Conservation (phyloP, 2,329 filamentous ascomycete genomes). For the Teratosphaeria nubilosa region DNA sequence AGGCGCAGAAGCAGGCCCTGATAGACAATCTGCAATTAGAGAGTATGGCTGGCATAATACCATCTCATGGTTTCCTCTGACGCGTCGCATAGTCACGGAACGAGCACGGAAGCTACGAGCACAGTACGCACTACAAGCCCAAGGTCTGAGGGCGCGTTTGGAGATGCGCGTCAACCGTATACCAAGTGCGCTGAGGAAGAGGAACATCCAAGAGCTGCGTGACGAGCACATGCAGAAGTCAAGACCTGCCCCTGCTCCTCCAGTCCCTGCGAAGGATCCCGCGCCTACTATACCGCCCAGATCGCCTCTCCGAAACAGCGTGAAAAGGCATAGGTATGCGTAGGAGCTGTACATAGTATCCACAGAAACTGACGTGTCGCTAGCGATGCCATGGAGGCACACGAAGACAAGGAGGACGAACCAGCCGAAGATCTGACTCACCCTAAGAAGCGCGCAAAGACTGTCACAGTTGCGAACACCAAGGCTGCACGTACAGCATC, state of each 20-base stretch:
- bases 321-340: constrained; percentile 26
- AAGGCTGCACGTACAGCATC: constrained; percentile 24
- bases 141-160: constrained; percentile 73
- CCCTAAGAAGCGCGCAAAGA: constrained; percentile 55
- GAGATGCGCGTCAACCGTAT: constrained; percentile 92
- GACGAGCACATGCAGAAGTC: constrained; percentile 37
- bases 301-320: constrained; percentile 10
- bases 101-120: constrained; percentile 77
- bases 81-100: constrained; percentile 59
- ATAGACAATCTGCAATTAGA: constrained; percentile 86
- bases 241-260: constrained; percentile 15
- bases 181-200: constrained; percentile 64
- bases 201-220: constrained; percentile 72
- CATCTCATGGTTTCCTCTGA: constrained; percentile 6
- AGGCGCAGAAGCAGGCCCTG: constrained; percentile 68
- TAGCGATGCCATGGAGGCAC: constrained; percentile 30
- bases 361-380: constrained; percentile 19
- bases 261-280: constrained; percentile 8
- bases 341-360: not conserved
- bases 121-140: constrained; percentile 80
- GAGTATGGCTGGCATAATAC: constrained; percentile 44
- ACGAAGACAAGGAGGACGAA: constrained; percentile 69
- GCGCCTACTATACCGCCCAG: constrained; percentile 1
- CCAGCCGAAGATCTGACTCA: constrained; percentile 45
- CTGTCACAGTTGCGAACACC: constrained; percentile 16